phyloP scores from a whole-genome alignment of 495 filamentous ascomycete genomes.

The Hypoxylon intermedium region DNA sequence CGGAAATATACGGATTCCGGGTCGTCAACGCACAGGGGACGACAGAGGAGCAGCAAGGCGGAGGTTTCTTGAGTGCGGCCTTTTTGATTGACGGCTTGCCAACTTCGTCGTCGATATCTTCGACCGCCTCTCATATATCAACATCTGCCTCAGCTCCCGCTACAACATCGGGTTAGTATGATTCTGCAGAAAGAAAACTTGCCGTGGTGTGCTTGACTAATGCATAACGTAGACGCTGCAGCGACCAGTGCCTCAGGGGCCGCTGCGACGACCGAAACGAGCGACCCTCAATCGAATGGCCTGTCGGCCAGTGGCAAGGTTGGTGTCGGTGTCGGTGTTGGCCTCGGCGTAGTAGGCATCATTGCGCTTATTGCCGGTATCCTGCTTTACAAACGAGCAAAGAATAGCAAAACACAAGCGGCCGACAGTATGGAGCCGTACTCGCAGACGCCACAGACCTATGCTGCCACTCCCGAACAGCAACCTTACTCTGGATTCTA shows the following conservation, averaged over 20 bases:
- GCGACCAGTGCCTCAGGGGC: background rate
- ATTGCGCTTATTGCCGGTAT: conserved; percentile 19
- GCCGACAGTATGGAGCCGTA: conserved; percentile 14
- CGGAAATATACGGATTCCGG: conserved; percentile 37
- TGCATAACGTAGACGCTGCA: background rate
- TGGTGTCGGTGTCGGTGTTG: conserved; percentile 29
- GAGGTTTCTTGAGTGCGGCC: conserved; percentile 35
- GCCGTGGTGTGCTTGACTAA: conserved; percentile 7
- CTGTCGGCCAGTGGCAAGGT: conserved; percentile 24
- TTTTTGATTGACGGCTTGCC: conserved; percentile 30
- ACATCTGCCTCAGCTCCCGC: conserved; percentile 18
- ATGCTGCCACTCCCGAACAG: background rate
- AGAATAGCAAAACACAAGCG: conserved; percentile 10
- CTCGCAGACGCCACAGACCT: conserved; percentile 11
- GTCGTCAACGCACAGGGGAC: conserved; percentile 30
- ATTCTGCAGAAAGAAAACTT: background rate
- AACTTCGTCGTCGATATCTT: conserved; percentile 5
- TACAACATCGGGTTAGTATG: conserved; percentile 5
- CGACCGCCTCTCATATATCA: conserved; percentile 6
- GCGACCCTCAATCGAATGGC: background rate
- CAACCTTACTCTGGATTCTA: conserved; percentile 21
- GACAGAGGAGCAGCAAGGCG: conserved; percentile 13
- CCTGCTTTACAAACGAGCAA: conserved; percentile 25
- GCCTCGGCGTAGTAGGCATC: conserved; percentile 21
- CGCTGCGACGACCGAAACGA: conserved; percentile 1